These are phyloP conservation scores for Candida awuae DNA, from an alignment of 805 yeast genomes.

Conservation along the genomic window DNA sequence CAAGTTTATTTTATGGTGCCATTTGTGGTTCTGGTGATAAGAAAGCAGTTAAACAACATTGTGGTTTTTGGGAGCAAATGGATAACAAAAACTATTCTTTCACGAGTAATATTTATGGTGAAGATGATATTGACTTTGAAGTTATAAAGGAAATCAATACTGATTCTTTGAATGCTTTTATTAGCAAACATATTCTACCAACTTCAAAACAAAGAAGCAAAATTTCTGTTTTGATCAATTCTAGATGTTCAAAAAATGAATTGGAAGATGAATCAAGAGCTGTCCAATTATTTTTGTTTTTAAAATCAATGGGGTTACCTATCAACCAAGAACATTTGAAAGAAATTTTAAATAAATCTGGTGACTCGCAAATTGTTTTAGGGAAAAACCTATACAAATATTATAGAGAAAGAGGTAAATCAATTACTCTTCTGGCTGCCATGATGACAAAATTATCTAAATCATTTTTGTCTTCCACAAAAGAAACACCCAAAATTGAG, in stretches of 20 bases:
- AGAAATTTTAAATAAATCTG: conserved; percentile 31
- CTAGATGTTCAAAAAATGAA: conserved; percentile 32
- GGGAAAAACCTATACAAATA: conserved; percentile 35
- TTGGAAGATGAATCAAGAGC: conserved; percentile 29
- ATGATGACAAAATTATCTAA: conserved; percentile 19
- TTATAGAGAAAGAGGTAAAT: conserved; percentile 35
- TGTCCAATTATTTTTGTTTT: conserved; percentile 36
- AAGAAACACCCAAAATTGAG: neutral
- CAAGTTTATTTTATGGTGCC: conserved; percentile 22
- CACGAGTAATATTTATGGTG: conserved; percentile 22
- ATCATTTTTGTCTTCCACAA: conserved; percentile 11
- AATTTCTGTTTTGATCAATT: conserved; percentile 35
- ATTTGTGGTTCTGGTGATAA: conserved; percentile 19
- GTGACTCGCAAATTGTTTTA: conserved; percentile 32
- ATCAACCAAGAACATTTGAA: conserved; percentile 34
- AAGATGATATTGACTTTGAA: conserved; percentile 28
- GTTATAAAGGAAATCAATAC: conserved; percentile 29
- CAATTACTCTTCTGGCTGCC: conserved; percentile 19
- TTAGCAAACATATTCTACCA: conserved; percentile 29
- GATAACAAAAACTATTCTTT: conserved; percentile 36
- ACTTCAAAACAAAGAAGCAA: conserved; percentile 32
- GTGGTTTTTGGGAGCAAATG: conserved; percentile 43
- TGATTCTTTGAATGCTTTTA: conserved; percentile 30
- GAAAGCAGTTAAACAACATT: conserved; percentile 34
- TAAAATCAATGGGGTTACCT: conserved; percentile 40